These are phyloP conservation scores for Macrolepiota albuminosa DNA, from an alignment of 768 basidiomycete species.

Conservation along the genomic window DNA sequence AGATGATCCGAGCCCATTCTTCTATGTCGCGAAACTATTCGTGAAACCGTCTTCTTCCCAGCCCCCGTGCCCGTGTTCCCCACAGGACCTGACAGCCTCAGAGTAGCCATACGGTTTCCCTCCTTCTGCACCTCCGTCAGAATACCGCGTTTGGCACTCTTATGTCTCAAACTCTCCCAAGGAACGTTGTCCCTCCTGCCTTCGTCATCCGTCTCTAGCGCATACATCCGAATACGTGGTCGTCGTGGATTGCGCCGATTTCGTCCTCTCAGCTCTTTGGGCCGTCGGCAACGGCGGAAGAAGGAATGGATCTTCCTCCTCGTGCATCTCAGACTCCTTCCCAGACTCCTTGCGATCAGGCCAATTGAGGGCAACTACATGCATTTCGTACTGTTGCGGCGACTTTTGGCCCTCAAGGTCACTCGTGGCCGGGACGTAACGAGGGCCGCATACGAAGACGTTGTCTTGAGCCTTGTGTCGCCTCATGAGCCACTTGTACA, in stretches of 20 bases:
- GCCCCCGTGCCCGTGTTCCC: too few relatives aligned
- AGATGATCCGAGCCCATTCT: too few relatives aligned
- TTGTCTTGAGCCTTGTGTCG: conserved; percentile 13
- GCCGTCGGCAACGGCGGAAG: conserved; percentile 10
- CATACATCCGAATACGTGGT: conserved; percentile 8
- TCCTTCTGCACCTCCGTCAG: conserved; percentile 29
- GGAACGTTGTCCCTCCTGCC: conserved; percentile 21
- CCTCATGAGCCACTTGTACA: conserved; percentile 29
- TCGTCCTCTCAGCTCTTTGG: conserved; percentile 4
- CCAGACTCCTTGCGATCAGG: too few relatives aligned
- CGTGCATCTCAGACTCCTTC: not conserved
- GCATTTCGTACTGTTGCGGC: too few relatives aligned
- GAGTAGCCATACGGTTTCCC: too few relatives aligned
- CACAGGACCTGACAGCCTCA: too few relatives aligned
- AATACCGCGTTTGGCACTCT: conserved; percentile 48
- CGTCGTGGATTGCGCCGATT: conserved; percentile 14
- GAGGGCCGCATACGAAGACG: conserved; percentile 13
- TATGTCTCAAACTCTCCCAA: conserved; percentile 43
- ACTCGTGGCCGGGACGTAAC: conserved; percentile 21
- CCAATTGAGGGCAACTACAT: too few relatives aligned
- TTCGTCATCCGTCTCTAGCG: conserved; percentile 20
- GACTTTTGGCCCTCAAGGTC: conserved; percentile 16
- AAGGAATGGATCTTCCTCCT: conserved; percentile 20
- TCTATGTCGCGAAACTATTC: too few relatives aligned
- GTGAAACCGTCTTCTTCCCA: too few relatives aligned